Percentiles rank a stretch among this genome's conserved stretches.
Conservation (phyloP, 495 filamentous ascomycete genomes). For the Clohesyomyces aquaticus region DNA sequence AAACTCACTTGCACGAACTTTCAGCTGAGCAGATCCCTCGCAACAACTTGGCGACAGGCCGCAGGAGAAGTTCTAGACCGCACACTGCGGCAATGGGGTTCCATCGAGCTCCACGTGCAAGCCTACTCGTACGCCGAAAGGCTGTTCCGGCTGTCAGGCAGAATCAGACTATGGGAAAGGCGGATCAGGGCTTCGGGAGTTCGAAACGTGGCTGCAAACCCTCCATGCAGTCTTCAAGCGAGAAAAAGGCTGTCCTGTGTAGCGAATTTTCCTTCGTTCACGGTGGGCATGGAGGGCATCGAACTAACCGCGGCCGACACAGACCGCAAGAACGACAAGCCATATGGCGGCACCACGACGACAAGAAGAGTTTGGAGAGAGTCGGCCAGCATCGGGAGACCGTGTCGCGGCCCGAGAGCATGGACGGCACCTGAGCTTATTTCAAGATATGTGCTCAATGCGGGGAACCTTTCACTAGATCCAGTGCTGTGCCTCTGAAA, state of each 20-base stretch:
- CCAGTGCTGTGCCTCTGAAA: too few relatives aligned
- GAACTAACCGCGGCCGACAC: too few relatives aligned
- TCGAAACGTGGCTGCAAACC: too few relatives aligned
- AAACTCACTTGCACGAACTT: neutral
- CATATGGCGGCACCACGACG: too few relatives aligned
- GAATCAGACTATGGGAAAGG: too few relatives aligned
- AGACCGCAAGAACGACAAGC: too few relatives aligned
- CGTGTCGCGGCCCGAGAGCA: neutral
- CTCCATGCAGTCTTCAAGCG: too few relatives aligned
- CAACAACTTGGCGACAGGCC: neutral
- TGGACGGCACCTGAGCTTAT: too few relatives aligned
- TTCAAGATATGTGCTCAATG: too few relatives aligned
- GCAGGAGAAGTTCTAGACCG: neutral
- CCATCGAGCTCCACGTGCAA: neutral
- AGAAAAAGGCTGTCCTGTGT: neutral
- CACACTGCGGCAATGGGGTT: neutral
- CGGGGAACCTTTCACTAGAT: too few relatives aligned
- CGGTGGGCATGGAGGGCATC: neutral
- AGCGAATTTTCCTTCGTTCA: neutral
- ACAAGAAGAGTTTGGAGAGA: too few relatives aligned
- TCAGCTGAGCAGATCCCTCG: neutral
- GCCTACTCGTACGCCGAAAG: neutral
- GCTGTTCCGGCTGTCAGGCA: neutral
- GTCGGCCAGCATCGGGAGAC: neutral
- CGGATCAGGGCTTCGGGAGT: too few relatives aligned